Conservation (phyloP, 2,329 filamentous ascomycete genomes). For the Colletotrichum magnum region DNA sequence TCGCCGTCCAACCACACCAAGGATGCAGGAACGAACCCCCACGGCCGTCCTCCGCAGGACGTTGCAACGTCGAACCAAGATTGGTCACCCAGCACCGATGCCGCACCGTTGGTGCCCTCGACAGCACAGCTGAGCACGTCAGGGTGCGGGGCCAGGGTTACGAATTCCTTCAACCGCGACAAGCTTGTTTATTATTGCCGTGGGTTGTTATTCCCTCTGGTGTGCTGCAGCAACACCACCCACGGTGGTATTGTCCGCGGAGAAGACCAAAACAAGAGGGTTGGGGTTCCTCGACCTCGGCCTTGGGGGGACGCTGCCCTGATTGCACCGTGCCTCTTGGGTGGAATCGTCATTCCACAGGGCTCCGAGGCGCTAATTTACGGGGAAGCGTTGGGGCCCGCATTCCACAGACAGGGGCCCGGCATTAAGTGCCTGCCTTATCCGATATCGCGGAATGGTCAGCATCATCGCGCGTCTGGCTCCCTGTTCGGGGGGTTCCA, state of each 20-base stretch:
- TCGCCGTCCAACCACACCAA: conserved; percentile 1
- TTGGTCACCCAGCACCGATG: conserved; percentile 16
- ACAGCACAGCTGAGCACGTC: conserved; percentile 32
- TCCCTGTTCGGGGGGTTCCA: conserved; percentile 19
- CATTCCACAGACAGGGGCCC: conserved; percentile 29
- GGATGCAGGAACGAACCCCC: conserved; percentile 7
- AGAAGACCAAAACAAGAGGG: conserved; percentile 34
- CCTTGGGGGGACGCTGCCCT: conserved; percentile 15
- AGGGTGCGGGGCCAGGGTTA: conserved; percentile 19
- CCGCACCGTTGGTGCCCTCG: conserved; percentile 13
- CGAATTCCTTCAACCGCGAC: conserved; percentile 14
- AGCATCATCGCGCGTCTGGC: conserved; percentile 38
- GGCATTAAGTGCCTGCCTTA: conserved; percentile 40
- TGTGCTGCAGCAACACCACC: conserved; percentile 1
- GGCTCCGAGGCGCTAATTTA: conserved; percentile 34
- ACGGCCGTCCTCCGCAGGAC: conserved; percentile 8
- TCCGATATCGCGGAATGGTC: conserved; percentile 40
- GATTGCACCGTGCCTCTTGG: conserved; percentile 34
- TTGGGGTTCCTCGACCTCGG: conserved; percentile 15
- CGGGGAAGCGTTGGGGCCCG: conserved; percentile 36
- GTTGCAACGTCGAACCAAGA: neutral
- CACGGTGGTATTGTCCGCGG: conserved; percentile 30
- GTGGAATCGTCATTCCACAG: conserved; percentile 37
- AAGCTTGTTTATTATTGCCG: conserved; percentile 30
- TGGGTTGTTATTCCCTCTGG: neutral